These are phyloP conservation scores for Lactarius tabidus DNA, from an alignment of 768 basidiomycete species.

Conservation along the genomic window DNA sequence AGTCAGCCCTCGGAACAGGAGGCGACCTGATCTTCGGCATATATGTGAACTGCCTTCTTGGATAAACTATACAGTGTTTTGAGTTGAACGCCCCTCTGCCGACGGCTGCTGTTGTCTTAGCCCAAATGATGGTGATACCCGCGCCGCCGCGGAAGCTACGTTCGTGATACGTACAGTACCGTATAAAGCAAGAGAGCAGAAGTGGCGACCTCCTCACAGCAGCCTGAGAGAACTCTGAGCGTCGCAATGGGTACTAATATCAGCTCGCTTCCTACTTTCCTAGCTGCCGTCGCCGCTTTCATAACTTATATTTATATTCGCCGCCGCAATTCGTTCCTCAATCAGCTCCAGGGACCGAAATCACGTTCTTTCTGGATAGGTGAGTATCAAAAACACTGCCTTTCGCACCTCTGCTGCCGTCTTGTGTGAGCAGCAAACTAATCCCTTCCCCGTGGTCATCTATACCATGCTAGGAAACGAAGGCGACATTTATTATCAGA, in stretches of 20 bases:
- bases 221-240: not conserved
- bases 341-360: constrained; percentile 1
- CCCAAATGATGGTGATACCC: not conserved
- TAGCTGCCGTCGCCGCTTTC: not conserved
- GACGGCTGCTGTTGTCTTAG: not conserved
- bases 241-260: not conserved
- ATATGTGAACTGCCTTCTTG: too few relatives aligned
- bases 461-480: constrained; percentile 27
- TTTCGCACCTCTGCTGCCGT: too few relatives aligned
- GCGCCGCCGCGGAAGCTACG: not conserved
- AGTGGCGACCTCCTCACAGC: not conserved
- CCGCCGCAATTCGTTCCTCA: constrained; percentile 8
- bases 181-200: not conserved
- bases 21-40: not conserved
- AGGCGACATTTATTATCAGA: constrained; percentile 23
- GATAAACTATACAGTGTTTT: not conserved
- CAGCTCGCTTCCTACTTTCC: not conserved
- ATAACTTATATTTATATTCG: not conserved
- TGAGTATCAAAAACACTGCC: not conserved
- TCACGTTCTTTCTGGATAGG: constrained; percentile 17
- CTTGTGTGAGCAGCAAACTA: not conserved
- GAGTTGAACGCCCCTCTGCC: not conserved
- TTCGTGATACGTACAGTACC: not conserved
- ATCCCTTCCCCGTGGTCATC: not conserved
- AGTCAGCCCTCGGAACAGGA: not conserved